phyloP scores from a whole-genome alignment of 495 filamentous ascomycete genomes.

The Trichoderma virens region DNA sequence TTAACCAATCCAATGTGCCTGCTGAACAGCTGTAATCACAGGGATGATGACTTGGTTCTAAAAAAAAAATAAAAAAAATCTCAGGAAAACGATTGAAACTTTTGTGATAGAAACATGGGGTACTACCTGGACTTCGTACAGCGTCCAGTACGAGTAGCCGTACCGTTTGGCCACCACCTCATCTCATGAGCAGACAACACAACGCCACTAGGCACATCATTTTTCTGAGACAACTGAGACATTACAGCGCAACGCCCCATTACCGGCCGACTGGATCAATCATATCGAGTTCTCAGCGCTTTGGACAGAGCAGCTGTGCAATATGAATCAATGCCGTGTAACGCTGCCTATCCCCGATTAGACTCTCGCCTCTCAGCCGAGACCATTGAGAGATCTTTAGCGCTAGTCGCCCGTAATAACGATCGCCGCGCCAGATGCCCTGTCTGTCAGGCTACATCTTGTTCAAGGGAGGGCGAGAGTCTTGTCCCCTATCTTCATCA shows the following conservation, averaged over 20 bases:
- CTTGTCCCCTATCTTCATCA: slow-evolving; percentile 7
- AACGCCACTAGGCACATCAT: background rate
- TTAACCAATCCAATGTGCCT: background rate
- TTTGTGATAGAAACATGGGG: slow-evolving; percentile 4
- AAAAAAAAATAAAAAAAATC: background rate
- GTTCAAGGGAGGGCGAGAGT: background rate
- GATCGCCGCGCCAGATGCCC: slow-evolving; percentile 5
- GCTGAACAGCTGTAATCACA: background rate
- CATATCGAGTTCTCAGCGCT: background rate
- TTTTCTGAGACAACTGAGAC: background rate
- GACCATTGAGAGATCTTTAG: slow-evolving; percentile 4
- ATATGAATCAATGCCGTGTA: background rate
- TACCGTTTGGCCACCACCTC: slow-evolving; percentile 1
- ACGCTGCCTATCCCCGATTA: background rate
- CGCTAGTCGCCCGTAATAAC: slow-evolving; percentile 9
- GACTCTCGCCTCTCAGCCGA: slow-evolving; percentile 7
- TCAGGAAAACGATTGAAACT: background rate
- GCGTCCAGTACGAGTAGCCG: no score
- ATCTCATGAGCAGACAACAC: background rate
- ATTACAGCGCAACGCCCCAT: background rate
- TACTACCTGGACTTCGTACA: background rate
- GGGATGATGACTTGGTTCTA: background rate
- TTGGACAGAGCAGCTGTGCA: background rate
- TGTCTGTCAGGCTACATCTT: background rate
- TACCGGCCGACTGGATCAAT: background rate